These are phyloP conservation scores for Sextonia rubra DNA, from an alignment of 164 flowering plant species.

Conservation along the genomic window DNA sequence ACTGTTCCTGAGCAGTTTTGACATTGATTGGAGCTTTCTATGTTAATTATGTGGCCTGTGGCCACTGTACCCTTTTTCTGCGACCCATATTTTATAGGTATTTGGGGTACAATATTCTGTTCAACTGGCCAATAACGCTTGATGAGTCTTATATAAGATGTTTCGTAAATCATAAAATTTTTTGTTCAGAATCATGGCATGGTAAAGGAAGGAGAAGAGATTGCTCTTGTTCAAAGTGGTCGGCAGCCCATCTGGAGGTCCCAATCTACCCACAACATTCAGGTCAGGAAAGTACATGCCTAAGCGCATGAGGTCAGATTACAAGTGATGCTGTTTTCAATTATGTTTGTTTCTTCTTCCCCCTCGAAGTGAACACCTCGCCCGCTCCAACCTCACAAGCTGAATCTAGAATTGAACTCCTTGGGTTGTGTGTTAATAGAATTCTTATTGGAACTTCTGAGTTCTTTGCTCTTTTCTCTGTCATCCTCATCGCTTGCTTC, in stretches of 20 bases:
- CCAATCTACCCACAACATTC: constrained; percentile 93
- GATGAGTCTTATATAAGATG: not conserved
- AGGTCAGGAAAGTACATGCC: constrained; percentile 65
- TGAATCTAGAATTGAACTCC: not conserved
- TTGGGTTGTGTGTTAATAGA: no score
- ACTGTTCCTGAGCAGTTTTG: no score
- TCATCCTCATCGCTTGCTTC: no score
- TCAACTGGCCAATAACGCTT: not conserved
- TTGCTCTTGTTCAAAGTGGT: constrained; percentile 94
- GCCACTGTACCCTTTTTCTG: no score
- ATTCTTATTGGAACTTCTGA: no score
- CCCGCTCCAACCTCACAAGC: not conserved
- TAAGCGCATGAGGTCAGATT: not conserved
- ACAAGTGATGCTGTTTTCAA: not conserved
- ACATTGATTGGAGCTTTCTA: no score
- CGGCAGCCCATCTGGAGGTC: constrained; percentile 91
- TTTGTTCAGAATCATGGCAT: constrained; percentile 72
- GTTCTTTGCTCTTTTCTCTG: no score
- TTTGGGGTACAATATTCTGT: no score
- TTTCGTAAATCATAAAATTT: not conserved
- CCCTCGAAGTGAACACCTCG: not conserved
- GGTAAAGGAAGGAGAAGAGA: constrained; percentile 91
- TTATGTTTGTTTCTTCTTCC: not conserved
- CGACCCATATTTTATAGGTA: no score
- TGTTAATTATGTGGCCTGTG: no score